Percentiles rank a stretch among this genome's conserved stretches.
These are phyloP conservation scores for Candida smagusa DNA, from an alignment of 1,139 yeast species.

Conservation along the genomic window DNA sequence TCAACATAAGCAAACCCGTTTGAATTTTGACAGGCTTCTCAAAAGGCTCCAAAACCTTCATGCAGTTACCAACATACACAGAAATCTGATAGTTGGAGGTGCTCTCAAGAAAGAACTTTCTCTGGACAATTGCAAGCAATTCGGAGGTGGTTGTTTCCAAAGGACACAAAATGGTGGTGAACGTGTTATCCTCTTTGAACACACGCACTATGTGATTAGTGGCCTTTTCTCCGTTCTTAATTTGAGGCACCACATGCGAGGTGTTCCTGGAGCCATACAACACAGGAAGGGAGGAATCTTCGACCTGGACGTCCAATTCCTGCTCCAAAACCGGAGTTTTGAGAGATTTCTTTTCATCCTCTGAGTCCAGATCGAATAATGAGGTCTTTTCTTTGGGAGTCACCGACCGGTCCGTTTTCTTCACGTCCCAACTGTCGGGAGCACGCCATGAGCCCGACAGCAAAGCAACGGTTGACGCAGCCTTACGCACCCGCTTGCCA, in stretches of 20 bases:
- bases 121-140: conserved; percentile 61
- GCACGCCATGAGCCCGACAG: conserved; percentile 49
- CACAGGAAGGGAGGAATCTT: conserved; percentile 23
- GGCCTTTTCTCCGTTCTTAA: conserved; percentile 21
- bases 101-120: conserved; percentile 73
- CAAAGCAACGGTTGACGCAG: conserved; percentile 8
- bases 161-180: conserved; percentile 75
- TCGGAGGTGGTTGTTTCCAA: conserved; percentile 77
- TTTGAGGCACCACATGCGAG: conserved; percentile 21
- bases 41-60: conserved; percentile 67
- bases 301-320: background rate
- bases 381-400: conserved; percentile 3
- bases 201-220: conserved; percentile 61
- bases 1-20: conserved; percentile 64
- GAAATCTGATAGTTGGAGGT: conserved; percentile 74
- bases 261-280: conserved; percentile 35
- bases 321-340: background rate
- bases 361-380: conserved; percentile 19
- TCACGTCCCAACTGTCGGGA: conserved; percentile 81
- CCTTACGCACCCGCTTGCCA: conserved; percentile 6
- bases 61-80: conserved; percentile 75
- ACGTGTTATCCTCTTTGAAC: conserved; percentile 77
- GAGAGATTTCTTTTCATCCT: conserved; percentile 1
- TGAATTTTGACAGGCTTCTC: conserved; percentile 82
- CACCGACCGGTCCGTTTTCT: conserved; percentile 23